A percentile compares a stretch with the other conserved stretches of the same genome.
These are phyloP conservation scores for Ophiostoma quercus DNA, from an alignment of 2,329 filamentous ascomycete species.

Conservation along the genomic window DNA sequence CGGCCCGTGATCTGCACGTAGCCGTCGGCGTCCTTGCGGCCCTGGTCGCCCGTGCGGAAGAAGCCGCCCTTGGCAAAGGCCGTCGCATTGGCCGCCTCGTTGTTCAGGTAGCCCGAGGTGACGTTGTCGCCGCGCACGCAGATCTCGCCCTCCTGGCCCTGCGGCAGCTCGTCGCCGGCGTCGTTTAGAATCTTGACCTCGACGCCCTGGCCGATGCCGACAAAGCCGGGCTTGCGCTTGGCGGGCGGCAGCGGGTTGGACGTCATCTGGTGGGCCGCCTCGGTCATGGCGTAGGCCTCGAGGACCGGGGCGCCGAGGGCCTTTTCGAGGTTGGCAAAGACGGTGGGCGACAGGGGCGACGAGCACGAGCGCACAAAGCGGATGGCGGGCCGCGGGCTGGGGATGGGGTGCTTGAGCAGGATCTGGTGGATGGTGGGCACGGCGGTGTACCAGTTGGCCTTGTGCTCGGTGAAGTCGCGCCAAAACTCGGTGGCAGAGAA, in stretches of 20 bases:
- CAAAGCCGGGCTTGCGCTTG: slow-evolving; percentile 73
- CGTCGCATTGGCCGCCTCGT: slow-evolving; percentile 66
- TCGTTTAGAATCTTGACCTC: slow-evolving; percentile 72
- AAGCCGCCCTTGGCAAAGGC: slow-evolving; percentile 71
- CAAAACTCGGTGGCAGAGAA: slow-evolving; percentile 84
- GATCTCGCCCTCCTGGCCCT: slow-evolving; percentile 72
- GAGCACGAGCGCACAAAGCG: slow-evolving; percentile 87
- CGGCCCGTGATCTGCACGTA: slow-evolving; percentile 84
- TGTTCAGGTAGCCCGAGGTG: slow-evolving; percentile 81
- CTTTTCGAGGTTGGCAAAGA: slow-evolving; percentile 72
- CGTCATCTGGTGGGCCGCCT: slow-evolving; percentile 81
- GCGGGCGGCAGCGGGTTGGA: slow-evolving; percentile 66
- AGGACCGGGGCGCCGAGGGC: slow-evolving; percentile 74
- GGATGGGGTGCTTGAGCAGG: slow-evolving; percentile 66
- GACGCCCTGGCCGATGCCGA: slow-evolving; percentile 78
- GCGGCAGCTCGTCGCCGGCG: slow-evolving; percentile 60
- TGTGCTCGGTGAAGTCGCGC: slow-evolving; percentile 65
- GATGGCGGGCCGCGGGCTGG: slow-evolving; percentile 64
- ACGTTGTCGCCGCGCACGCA: slow-evolving; percentile 79
- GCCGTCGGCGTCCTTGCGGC: slow-evolving; percentile 71
- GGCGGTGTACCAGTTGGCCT: slow-evolving; percentile 87
- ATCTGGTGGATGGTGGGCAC: slow-evolving; percentile 94
- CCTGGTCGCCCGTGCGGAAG: slow-evolving; percentile 85
- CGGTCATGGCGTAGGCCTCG: slow-evolving; percentile 90
- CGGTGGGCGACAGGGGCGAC: slow-evolving; percentile 74